A percentile compares a stretch with the other conserved stretches of the same genome.
phyloP scores from a whole-genome alignment of 495 filamentous ascomycete species.

The Penicillium samsonianum region DNA sequence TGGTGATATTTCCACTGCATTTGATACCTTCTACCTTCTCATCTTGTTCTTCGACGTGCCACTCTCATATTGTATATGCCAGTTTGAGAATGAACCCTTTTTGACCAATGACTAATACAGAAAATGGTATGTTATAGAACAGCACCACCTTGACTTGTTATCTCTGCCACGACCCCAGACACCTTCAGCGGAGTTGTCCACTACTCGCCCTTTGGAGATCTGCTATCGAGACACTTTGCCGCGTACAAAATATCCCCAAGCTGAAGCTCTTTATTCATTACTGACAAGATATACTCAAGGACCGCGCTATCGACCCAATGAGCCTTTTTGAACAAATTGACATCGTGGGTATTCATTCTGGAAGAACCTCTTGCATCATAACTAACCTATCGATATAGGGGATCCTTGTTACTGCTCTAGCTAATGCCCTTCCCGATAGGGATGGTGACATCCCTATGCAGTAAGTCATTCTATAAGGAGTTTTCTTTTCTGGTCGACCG shows the following conservation, averaged over 20 bases:
- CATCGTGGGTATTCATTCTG: background rate
- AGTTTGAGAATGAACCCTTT: background rate
- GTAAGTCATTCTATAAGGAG: background rate
- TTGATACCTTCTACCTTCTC: background rate
- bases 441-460: conserved; percentile 2
- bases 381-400: background rate
- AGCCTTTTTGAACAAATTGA: background rate
- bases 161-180: background rate
- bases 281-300: background rate
- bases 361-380: background rate
- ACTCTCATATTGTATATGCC: background rate
- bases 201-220: background rate
- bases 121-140: background rate
- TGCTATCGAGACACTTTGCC: background rate
- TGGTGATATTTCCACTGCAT: background rate
- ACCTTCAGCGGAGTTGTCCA: background rate
- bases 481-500: background rate
- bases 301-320: background rate
- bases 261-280: background rate
- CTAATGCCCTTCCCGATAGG: background rate
- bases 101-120: background rate
- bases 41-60: background rate
- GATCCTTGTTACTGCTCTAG: background rate
- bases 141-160: background rate
- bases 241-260: background rate